Conservation (phyloP, 345 rosid genomes). For the Turnera subulata region DNA sequence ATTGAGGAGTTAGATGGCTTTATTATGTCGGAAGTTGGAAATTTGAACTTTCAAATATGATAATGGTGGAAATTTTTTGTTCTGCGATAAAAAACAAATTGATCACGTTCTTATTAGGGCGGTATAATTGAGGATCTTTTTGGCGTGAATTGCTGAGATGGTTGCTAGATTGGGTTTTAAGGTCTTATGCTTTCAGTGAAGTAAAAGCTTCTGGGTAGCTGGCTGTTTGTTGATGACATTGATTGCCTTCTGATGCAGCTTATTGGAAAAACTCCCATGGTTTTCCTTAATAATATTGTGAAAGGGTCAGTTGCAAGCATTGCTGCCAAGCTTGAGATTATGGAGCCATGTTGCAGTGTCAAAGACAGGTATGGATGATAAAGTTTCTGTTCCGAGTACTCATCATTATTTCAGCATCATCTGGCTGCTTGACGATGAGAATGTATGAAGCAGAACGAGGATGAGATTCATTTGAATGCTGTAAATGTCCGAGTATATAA, state of each 20-base stretch:
- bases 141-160: not conserved
- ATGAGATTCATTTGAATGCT: too few species aligned
- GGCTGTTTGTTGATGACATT: not conserved
- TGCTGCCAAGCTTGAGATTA: conserved; percentile 35
- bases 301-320: conserved; percentile 27
- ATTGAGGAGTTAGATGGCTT: too few species aligned
- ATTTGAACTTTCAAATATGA: not conserved
- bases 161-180: not conserved
- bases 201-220: not conserved
- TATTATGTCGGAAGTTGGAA: not conserved
- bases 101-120: too few species aligned
- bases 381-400: not conserved
- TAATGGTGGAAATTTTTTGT: not conserved
- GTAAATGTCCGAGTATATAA: too few species aligned
- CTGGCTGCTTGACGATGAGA: not conserved
- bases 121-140: too few species aligned
- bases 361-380: conserved; percentile 26
- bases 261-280: conserved; percentile 34
- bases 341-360: conserved; percentile 38
- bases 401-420: not conserved
- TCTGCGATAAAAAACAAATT: too few species aligned
- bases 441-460: too few species aligned
- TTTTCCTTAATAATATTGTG: conserved; percentile 23
- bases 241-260: conserved; percentile 20
- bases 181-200: not conserved